Base-by-base conservation (phyloP, 352 stramenopile species). In the Pelagophyceae sp. region DNA sequence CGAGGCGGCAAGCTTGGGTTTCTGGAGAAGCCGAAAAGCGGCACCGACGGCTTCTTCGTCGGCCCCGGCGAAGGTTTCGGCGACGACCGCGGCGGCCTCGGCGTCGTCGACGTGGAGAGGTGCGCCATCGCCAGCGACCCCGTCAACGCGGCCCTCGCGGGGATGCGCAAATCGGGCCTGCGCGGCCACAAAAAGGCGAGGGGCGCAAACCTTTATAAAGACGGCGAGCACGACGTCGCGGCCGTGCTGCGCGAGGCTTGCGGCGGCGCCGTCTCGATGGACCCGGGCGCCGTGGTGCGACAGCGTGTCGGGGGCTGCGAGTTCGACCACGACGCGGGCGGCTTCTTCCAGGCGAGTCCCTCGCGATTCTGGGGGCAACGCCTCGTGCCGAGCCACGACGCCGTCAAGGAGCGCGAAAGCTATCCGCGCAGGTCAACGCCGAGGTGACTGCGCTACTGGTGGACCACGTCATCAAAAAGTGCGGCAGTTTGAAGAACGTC, bases 341-440 rank as follows among this genome's bases (percentile, higher is more conserved):
- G 94, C 63, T 95, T 94, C 82, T 95, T 94, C 82, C 90, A 88
- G n/a, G n/a, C n/a, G n/a, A n/a, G n/a, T n/a, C n/a, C n/a, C n/a
- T n/a, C n/a, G n/a, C n/a, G n/a, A n/a, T n/a, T n/a, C n/a, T n/a
- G n/a, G n/a, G n/a, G n/a, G n/a, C n/a, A n/a, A n/a, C n/a, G n/a
- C n/a, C n/a, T n/a, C n/a, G n/a, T n/a, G n/a, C n/a, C n/a, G n/a
- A n/a, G n/a, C n/a, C n/a, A n/a, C n/a, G n/a, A n/a, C n/a, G n/a
- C n/a, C n/a, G n/a, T n/a, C n/a, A n/a, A n/a, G n/a, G n/a, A n/a
- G n/a, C n/a, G n/a, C n/a, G n/a, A n/a, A n/a, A n/a, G n/a, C n/a
- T n/a, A n/a, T n/a, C n/a, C n/a, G n/a, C n/a, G n/a, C n/a, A n/a
- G 75, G 93, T 91, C 75, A 94, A 94, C 83, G 86, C 89, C 51